Evolutionary conservation across 345 rosid species (phyloP).

Genomic region (Combretum micranthum): DNA sequence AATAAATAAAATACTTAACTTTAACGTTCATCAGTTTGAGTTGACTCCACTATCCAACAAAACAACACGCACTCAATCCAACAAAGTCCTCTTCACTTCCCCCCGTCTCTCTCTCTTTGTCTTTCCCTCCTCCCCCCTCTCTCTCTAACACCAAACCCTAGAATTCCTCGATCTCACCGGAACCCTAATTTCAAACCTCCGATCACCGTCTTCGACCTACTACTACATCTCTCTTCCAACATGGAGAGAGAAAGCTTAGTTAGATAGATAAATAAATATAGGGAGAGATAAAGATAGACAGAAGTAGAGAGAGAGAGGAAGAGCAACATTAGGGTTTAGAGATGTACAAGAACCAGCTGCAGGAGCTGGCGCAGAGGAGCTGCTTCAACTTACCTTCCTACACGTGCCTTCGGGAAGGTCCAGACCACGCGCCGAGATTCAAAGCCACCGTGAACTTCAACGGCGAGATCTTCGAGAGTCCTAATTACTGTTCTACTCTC

Average conservation of each 20-base stretch:
- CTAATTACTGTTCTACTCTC: slow-evolving; percentile 93
- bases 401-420: slow-evolving; percentile 93
- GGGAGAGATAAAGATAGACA: too few species aligned
- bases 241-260: neutral
- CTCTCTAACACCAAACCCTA: slow-evolving; percentile 6
- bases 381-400: slow-evolving; percentile 93
- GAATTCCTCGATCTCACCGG: slow-evolving; percentile 2
- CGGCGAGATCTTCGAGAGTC: slow-evolving; percentile 95
- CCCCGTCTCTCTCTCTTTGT: neutral
- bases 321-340: slow-evolving; percentile 11
- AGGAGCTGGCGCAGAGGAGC: slow-evolving; percentile 99
- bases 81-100: neutral
- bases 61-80: neutral
- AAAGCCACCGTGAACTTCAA: slow-evolving; percentile 95
- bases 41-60: slow-evolving; percentile 1
- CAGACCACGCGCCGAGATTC: slow-evolving; percentile 99
- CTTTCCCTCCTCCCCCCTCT: neutral
- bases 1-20: too few species aligned
- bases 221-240: neutral
- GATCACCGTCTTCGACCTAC: neutral
- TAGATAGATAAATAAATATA: neutral
- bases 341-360: slow-evolving; percentile 99
- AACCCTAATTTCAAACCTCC: neutral
- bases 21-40: neutral
- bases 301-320: neutral